phyloP scores from a whole-genome alignment of 2,329 filamentous ascomycete species.

The Alternaria sp. region DNA sequence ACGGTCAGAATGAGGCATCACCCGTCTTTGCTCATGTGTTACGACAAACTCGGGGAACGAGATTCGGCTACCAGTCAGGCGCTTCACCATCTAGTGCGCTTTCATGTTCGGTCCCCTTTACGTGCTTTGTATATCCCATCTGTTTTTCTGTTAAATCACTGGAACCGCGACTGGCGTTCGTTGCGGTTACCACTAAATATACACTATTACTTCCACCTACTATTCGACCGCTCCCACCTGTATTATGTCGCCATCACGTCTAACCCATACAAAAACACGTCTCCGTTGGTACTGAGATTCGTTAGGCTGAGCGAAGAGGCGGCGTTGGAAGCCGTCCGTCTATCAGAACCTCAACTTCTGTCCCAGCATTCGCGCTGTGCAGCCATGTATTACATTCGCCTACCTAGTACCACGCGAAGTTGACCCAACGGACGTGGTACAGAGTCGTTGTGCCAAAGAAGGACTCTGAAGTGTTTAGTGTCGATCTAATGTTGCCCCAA shows the following conservation, averaged over 20 bases:
- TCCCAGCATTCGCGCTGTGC: constrained; percentile 1
- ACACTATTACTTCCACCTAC: constrained; percentile 24
- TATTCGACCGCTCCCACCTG: neutral
- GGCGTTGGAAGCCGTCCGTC: neutral
- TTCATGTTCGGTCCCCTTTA: constrained; percentile 22
- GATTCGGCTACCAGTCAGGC: constrained; percentile 25
- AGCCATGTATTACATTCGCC: neutral
- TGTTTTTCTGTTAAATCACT: constrained; percentile 37
- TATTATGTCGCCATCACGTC: neutral
- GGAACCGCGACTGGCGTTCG: constrained; percentile 32
- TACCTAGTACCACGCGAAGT: neutral
- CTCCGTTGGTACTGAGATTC: neutral
- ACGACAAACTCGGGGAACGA: constrained; percentile 32
- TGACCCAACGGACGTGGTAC: neutral
- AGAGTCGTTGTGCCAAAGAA: neutral
- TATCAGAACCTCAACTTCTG: neutral
- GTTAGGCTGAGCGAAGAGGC: neutral
- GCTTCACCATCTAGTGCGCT: constrained; percentile 18
- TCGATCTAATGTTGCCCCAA: neutral
- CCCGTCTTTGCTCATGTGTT: constrained; percentile 25
- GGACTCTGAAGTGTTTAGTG: neutral
- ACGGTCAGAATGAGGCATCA: constrained; percentile 16
- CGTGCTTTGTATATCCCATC: constrained; percentile 45
- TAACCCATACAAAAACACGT: neutral
- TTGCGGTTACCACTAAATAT: constrained; percentile 34